These are phyloP conservation scores for Scenedesmus sp. DNA, from an alignment of 163 green algal species.

Conservation along the genomic window DNA sequence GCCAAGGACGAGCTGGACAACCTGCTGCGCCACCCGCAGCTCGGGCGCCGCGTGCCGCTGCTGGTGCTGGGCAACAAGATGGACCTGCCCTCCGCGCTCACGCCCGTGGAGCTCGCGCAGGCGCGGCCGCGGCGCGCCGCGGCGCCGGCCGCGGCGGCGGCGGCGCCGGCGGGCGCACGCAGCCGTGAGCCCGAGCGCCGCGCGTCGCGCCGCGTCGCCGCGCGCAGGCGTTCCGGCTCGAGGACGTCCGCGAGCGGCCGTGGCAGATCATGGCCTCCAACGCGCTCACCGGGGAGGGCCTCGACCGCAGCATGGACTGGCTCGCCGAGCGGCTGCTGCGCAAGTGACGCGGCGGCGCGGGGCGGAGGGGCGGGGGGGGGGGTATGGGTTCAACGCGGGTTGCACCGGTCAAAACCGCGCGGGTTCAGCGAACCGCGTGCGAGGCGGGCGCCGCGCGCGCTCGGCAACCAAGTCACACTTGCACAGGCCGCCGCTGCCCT, in stretches of 20 bases:
- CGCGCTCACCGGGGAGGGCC: conserved; percentile 73
- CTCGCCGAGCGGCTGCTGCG: conserved; percentile 63
- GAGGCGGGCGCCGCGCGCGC: too few relatives aligned
- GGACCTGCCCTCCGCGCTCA: conserved; percentile 72
- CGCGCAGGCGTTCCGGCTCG: conserved; percentile 60
- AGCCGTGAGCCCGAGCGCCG: too few relatives aligned
- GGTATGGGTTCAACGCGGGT: too few relatives aligned
- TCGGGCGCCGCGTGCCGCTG: conserved; percentile 61
- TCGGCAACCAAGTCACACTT: too few relatives aligned
- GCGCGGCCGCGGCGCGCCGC: too few relatives aligned
- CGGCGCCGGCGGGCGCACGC: too few relatives aligned
- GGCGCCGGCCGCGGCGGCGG: too few relatives aligned
- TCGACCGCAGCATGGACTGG: conserved; percentile 80
- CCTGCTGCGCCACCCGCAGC: conserved; percentile 64
- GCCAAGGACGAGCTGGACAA: conserved; percentile 80
- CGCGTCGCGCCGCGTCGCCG: background rate
- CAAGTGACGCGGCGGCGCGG: too few relatives aligned
- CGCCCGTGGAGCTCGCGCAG: conserved; percentile 71
- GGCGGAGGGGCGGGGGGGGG: too few relatives aligned
- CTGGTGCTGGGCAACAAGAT: conserved; percentile 88
- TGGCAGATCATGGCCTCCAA: conserved; percentile 84
- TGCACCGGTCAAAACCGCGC: too few relatives aligned
- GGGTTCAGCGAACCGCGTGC: too few relatives aligned
- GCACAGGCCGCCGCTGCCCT: too few relatives aligned
- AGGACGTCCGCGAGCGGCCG: conserved; percentile 74